Evolutionary conservation across 2,329 filamentous ascomycete genomes (phyloP), one percentile per base, ranked within the genome.

Genomic region (Knufia petricola): DNA sequence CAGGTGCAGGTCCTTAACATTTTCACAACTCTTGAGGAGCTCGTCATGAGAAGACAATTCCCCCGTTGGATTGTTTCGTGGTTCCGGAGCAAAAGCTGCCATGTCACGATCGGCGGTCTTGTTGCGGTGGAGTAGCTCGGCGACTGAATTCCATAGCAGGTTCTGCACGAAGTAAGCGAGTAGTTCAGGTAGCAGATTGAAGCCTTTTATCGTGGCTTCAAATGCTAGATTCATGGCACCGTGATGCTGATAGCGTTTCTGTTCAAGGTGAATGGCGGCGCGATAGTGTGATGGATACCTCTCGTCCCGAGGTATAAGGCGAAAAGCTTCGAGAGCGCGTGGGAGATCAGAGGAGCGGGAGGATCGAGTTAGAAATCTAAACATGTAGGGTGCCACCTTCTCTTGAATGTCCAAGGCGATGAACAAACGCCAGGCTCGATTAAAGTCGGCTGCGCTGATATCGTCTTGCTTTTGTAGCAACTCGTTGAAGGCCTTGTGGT

Each of bases 281-380:
- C 63, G 58, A 57, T 76, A 79, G 46, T 73, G 68, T 3, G 63
- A 61, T 6, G 62, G 55, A 2, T 62, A 65, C 21, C 72, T 69
- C 31, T 64, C 48, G 7, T 63, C 47, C 1, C 51, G 20, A 2
- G 64, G 58, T 21, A 76, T 65, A 2, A 54, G 50, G 24, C 69
- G 58, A 55, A 78, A 78, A 7, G 78, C 51, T n/a, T 63, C 52
- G 42, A 69, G 63, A 15, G 66, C 63, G 40, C 71, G 68, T 49
- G 65, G 64, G 12, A 67, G 61, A 57, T 76, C 66, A 20, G 64
- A 42, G 2, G 58, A 30, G 10, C 61, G 54, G 36, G 56, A 50
- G 9, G 72, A 73, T n/a, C 52, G 55, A 6, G 65, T 64, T 10
- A 75, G 54, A 54, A 66, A 69, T 4, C 54, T 55, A 45, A 71